phyloP scores from a whole-genome alignment of 2,329 filamentous ascomycete genomes.

The Westerdykella sp. region DNA sequence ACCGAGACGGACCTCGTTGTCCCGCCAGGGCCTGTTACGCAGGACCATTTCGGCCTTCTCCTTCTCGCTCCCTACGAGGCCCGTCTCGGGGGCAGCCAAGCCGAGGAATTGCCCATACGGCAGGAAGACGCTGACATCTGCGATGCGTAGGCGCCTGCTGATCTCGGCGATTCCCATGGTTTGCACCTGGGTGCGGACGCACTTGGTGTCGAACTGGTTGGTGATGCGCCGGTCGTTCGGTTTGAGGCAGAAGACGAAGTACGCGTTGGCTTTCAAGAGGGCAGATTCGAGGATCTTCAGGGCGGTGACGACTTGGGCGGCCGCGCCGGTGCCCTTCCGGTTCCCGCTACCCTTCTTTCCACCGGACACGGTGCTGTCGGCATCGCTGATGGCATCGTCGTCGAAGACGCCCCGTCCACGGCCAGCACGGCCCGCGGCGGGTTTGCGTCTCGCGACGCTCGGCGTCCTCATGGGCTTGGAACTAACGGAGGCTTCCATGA shows the following conservation, averaged over 20 bases:
- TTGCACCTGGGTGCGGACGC: conserved; percentile 88
- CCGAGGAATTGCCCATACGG: conserved; percentile 95
- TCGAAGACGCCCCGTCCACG: conserved; percentile 35
- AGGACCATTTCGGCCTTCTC: conserved; percentile 90
- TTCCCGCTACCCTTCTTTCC: conserved; percentile 31
- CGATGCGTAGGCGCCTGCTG: conserved; percentile 83
- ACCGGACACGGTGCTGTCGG: conserved; percentile 38
- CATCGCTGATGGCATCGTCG: conserved; percentile 45
- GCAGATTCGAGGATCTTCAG: conserved; percentile 88
- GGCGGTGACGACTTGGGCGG: conserved; percentile 83
- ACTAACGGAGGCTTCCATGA: conserved; percentile 93
- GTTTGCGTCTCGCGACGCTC: conserved; percentile 81
- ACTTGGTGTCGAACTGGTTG: conserved; percentile 99
- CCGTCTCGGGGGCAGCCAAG: conserved; percentile 73
- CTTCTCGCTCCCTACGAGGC: conserved; percentile 83
- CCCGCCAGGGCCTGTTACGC: conserved; percentile 86
- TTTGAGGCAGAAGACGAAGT: conserved; percentile 96
- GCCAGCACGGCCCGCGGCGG: conserved; percentile 46
- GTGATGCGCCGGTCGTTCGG: conserved; percentile 95
- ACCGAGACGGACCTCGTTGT: conserved; percentile 83
- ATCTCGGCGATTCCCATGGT: conserved; percentile 96
- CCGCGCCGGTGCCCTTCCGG: conserved; percentile 69
- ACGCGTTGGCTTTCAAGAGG: conserved; percentile 79
- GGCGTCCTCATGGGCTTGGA: conserved; percentile 90
- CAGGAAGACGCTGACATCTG: conserved; percentile 92